Conservation (phyloP, 2,329 filamentous ascomycete species). For the Beauveria asiatica region DNA sequence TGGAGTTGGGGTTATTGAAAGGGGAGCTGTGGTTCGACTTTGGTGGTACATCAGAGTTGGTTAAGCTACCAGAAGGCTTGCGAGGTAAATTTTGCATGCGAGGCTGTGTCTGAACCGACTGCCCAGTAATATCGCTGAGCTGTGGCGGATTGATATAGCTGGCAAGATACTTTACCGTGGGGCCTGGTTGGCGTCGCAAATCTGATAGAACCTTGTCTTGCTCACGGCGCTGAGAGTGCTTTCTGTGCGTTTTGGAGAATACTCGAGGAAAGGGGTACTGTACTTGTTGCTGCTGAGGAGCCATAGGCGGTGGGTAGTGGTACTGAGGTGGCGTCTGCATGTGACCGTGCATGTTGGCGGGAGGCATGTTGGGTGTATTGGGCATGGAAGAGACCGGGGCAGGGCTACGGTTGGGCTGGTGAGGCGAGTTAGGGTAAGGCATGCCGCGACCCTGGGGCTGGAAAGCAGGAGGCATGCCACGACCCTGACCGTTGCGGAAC, state of each 20-base stretch:
- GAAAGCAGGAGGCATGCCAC: conserved; percentile 42
- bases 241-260: conserved; percentile 3
- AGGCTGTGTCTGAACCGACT: neutral
- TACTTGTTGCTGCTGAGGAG: conserved; percentile 55
- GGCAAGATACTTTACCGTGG: neutral
- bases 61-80: neutral
- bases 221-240: conserved; percentile 1
- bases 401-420: conserved; percentile 53
- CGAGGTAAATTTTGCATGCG: neutral
- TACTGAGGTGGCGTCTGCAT: conserved; percentile 57
- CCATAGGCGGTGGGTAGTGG: conserved; percentile 51
- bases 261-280: conserved; percentile 32
- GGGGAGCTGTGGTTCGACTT: conserved; percentile 6
- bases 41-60: neutral
- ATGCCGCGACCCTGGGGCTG: conserved; percentile 37
- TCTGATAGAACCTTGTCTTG: conserved; percentile 11
- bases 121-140: conserved; percentile 3
- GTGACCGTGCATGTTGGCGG: conserved; percentile 41
- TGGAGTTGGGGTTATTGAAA: conserved; percentile 23
- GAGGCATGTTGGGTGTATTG: conserved; percentile 60
- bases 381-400: conserved; percentile 58
- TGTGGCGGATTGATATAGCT: conserved; percentile 3
- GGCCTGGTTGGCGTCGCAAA: conserved; percentile 4
- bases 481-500: conserved; percentile 38
- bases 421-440: conserved; percentile 52